Evolutionary conservation across 2,329 filamentous ascomycete genomes (phyloP), one percentile per base, ranked within the genome.

Genomic region (Diaporthe amygdali): DNA sequence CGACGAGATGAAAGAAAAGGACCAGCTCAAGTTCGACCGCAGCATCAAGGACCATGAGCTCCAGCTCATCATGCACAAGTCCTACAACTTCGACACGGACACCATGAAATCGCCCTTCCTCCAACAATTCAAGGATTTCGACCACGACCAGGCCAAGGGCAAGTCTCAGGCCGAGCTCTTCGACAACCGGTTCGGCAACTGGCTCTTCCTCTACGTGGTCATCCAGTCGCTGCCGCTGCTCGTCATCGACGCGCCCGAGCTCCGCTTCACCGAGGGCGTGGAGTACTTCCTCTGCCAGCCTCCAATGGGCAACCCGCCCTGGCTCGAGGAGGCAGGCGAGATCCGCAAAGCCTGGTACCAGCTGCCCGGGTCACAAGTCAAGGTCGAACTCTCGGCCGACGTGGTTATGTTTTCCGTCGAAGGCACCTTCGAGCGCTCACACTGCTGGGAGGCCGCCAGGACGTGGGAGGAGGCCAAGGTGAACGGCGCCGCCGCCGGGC

Each of bases 201-300:
- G 93, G 93, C 84, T 96, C 64, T 95, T 96, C 83, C 84, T 95
- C 70, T 96, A 96, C 78, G 91, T 90, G 8, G 89, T 94, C 10
- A 85, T 96, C 9, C 93, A 96, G 81, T 91, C 91, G 2, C 85
- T 96, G 30, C 94, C 94, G 5, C 91, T 94, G 86, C 84, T 96
- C 14, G 92, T 94, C 1, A 86, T 94, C 41, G 94, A 96, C 79
- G 93, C 92, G 0, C 92, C 92, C 0, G 91, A 88, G 12, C 82
- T 95, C 54, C 88, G 87, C 68, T 91, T 88, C 78, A 92, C 90
- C 0, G 89, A 94, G 64, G 91, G 89, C 1, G 92, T 94, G 2
- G 94, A 96, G 79, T 94, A 96, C 81, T 96, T 96, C 83, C 84
- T 96, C 34, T 95, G 93, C 79, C 87, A 94, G 78, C 90, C 93